Base-by-base conservation (phyloP, 495 filamentous ascomycete species). In the Penicillium angulare region DNA sequence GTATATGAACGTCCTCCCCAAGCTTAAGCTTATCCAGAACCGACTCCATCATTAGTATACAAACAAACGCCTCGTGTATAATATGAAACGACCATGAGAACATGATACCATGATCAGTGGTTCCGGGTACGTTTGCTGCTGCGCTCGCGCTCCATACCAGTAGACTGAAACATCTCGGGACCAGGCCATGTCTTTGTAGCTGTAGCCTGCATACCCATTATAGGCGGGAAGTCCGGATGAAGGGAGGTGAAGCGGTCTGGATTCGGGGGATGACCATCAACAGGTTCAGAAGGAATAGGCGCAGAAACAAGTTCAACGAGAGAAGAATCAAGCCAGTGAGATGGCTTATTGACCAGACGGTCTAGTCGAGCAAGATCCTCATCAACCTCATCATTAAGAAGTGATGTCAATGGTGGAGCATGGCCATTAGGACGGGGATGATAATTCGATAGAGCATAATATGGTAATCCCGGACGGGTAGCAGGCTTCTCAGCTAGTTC, bases 401-500 rank as follows among this genome's bases (percentile, higher is more conserved):
- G 63, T 0, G 77, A 65, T 2, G 75, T 75, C 8, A 82, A 74
- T 0, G 78, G 74, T 12, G 76, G 68, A 49, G 79, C 60, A 41
- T 69, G 76, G 41, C 69, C 72, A 51, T 73, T 77, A 38, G 65
- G 53, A 39, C 74, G 66, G 23, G 73, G 60, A 36, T 68, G 66
- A 79, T 63, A 79, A 73, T 61, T 81, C 69, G 59, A 74, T 49
- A 68, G 78, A 66, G 60, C 69, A 46, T 85, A 72, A 22, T 86
- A 85, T 3, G 85, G 85, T 29, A 87, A 73, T 49, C 81, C 83
- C 3, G 84, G 80, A 12, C 79, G 78, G 0, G 81, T 79, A n/a
- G 82, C 73, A 43, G 80, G 78, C 43, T 86, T 81, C 50, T 85
- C 85, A 13, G 81, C 76, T 13, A 88, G 66, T 23, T 80, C 80